Base-by-base conservation (phyloP, 345 rosid species). In the Hibiscus syriacus region DNA sequence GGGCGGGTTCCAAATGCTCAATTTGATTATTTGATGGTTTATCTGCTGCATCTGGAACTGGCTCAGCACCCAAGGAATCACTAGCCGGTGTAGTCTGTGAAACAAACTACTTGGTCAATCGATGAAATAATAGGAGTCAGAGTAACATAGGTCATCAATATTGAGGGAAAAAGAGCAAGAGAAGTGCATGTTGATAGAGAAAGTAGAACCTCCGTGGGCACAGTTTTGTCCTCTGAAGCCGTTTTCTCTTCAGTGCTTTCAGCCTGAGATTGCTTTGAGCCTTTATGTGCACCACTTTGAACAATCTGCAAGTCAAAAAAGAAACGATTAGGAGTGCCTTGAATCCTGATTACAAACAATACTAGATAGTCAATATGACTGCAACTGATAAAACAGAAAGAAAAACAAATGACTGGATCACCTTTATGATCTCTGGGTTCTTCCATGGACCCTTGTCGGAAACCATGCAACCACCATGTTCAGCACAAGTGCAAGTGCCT, bases 371-470 rank as follows among this genome's bases (percentile, higher is more conserved):
- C 43, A 36, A 32, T 27, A 64, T 2, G 55, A 49, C 4, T 5
- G 68, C 66, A 29, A 20, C 25, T 13, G 39, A 23, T 0, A 14
- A 14, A 12, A 2, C 9, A 58, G 48, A 12, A 6, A 22, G 39
- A 56, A 14, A 55, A 55, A 26, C 2, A 13, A 55, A 27, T 2
- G 17, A 11, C 11, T 4, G 54, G 3, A 8, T 13, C 58, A 93
- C 97, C 96, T 83, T 85, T 75, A 94, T 22, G 68, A 89, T 79
- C 68, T 87, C 96, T 25, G 79, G 76, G 71, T 91, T 74, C 39
- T 87, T 87, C 99, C 97, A 94, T 32, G 97, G 96, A 34, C 99
- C 99, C 77, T 91, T 94, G 77, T 94, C 96, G 58, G 97, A 91
- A 45, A 79, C 81, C 91, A 91, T 80, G 52, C 97, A 94, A 2